phyloP scores from a whole-genome alignment of 2,329 filamentous ascomycete species.

The Thermothelomyces thermophilus region DNA sequence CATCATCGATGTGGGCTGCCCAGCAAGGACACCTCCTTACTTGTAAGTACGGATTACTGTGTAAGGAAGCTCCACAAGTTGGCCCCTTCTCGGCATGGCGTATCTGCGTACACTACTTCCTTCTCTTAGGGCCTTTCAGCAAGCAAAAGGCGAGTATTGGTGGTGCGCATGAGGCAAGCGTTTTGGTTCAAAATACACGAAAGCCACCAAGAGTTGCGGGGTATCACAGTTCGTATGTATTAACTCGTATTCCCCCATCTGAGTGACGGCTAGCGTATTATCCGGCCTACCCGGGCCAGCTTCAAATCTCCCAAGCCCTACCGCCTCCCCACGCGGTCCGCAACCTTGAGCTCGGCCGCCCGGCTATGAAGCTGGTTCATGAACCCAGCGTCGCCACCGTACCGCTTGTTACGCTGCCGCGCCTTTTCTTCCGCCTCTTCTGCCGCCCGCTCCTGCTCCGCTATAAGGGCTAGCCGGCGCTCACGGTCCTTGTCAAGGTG shows the following conservation, averaged over 20 bases:
- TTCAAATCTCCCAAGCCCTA: not conserved
- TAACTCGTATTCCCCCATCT: no score
- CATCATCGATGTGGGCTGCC: conserved; percentile 4
- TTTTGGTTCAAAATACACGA: not conserved
- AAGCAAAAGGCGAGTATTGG: not conserved
- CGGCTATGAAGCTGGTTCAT: conserved; percentile 57
- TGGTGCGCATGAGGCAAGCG: not conserved
- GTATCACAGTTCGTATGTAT: conserved; percentile 6
- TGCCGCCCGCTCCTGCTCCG: conserved; percentile 56
- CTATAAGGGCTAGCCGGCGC: conserved; percentile 59
- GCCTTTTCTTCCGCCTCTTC: conserved; percentile 61
- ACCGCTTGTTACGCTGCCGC: conserved; percentile 51
- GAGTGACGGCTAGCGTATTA: not conserved
- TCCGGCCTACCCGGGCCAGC: not conserved
- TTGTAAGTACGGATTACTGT: no score
- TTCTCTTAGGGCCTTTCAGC: no score
- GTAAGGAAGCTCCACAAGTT: no score
- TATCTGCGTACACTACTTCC: no score
- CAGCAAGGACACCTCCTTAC: not conserved
- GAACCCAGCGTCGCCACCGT: conserved; percentile 59
- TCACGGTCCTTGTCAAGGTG: conserved; percentile 66
- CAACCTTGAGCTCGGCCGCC: conserved; percentile 45
- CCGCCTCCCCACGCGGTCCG: conserved; percentile 38
- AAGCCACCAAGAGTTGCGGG: not conserved
- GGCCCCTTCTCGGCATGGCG: no score